Evolutionary conservation across 1,139 yeast species (phyloP).

Genomic region (Yamadazyma oceani): DNA sequence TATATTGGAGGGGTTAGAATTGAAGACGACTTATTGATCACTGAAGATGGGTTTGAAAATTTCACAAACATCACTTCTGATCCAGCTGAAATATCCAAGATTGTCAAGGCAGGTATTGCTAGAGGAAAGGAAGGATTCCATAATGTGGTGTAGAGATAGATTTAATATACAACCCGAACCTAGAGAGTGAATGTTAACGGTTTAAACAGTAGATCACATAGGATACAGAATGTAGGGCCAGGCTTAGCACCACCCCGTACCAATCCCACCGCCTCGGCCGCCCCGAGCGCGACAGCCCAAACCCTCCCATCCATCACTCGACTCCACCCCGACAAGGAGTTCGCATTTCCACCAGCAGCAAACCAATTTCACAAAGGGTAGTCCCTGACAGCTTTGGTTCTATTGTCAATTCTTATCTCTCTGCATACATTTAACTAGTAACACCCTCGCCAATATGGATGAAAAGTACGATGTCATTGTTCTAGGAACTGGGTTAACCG

Average conservation of each 20-base stretch:
- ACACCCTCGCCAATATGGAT: conserved; percentile 58
- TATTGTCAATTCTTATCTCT: too few species aligned
- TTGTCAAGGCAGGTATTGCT: conserved; percentile 70
- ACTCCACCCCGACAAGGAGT: background rate
- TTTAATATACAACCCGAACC: background rate
- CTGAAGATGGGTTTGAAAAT: conserved; percentile 74
- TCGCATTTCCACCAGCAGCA: background rate
- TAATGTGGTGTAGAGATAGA: conserved; percentile 39
- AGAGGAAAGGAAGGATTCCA: conserved; percentile 69
- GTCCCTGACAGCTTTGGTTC: too few species aligned
- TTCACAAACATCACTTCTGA: conserved; percentile 82
- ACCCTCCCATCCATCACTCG: too few species aligned
- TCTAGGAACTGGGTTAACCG: conserved; percentile 81
- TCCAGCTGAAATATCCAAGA: conserved; percentile 74
- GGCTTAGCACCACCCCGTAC: too few species aligned
- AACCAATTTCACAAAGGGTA: background rate
- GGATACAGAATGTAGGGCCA: too few species aligned
- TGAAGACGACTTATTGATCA: conserved; percentile 87
- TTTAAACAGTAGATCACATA: too few species aligned
- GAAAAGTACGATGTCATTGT: conserved; percentile 82
- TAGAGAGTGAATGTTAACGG: too few species aligned
- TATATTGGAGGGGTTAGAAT: conserved; percentile 94
- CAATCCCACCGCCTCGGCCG: too few species aligned
- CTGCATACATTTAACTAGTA: background rate
- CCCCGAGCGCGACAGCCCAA: too few species aligned